phyloP scores from a whole-genome alignment of 1,284 basidiomycete species.

The Marasmius fiardii region DNA sequence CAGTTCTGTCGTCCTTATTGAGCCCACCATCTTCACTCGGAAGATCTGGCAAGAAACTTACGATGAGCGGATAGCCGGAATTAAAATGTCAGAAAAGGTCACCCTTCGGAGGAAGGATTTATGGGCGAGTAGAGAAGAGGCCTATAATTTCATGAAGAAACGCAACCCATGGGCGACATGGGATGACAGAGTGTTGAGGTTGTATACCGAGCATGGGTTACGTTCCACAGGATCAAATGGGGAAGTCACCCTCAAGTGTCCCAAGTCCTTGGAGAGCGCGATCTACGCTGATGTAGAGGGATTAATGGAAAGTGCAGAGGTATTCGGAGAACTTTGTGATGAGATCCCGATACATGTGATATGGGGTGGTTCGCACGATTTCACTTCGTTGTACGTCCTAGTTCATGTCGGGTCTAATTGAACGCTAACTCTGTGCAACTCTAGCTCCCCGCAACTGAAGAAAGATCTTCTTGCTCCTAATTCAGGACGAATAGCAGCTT shows the following conservation, averaged over 20 bases:
- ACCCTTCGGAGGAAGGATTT: background rate
- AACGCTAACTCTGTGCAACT: background rate
- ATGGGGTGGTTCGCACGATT: slow-evolving; percentile 1
- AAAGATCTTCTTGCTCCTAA: background rate
- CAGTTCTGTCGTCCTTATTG: background rate
- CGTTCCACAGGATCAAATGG: background rate
- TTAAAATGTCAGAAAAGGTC: background rate
- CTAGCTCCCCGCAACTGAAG: background rate
- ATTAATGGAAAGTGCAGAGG: background rate
- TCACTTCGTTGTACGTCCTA: background rate
- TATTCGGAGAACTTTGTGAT: background rate
- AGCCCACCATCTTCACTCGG: background rate
- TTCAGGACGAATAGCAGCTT: background rate
- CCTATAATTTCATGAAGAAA: background rate
- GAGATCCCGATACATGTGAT: background rate
- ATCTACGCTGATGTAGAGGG: background rate
- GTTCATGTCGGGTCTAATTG: background rate
- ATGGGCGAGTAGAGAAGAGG: slow-evolving; percentile 4
- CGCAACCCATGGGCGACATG: slow-evolving; percentile 10
- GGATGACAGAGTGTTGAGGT: slow-evolving; percentile 9
- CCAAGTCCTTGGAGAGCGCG: background rate
- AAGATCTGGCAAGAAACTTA: background rate
- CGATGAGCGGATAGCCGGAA: background rate
- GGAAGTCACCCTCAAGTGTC: background rate
- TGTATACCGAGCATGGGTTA: background rate